Conservation (phyloP, 345 rosid genomes). For the Barbarea vulgaris region DNA sequence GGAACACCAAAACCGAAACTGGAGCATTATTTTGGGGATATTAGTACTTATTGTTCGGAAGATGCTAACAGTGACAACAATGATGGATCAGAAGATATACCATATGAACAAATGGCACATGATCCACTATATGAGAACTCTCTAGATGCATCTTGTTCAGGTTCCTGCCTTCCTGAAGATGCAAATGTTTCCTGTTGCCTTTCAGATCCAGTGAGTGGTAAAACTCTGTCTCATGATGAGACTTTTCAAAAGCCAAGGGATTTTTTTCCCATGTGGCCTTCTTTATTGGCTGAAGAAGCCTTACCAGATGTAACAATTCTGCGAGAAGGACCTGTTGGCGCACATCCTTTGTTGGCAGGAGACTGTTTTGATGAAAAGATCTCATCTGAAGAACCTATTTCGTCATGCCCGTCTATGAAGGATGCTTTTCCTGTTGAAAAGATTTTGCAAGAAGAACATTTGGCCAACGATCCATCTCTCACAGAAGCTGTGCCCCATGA, state of each 20-base stretch:
- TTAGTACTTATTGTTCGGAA: constrained; percentile 40
- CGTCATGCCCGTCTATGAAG: background rate
- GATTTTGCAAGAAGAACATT: constrained; percentile 24
- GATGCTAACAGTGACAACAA: constrained; percentile 39
- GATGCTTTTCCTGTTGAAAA: constrained; percentile 30
- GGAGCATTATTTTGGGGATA: constrained; percentile 41
- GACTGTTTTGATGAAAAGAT: constrained; percentile 26
- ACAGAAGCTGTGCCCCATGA: constrained; percentile 28
- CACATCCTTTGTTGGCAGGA: constrained; percentile 23
- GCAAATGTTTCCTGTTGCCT: constrained; percentile 13
- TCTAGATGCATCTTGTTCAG: constrained; percentile 28
- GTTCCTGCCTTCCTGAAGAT: constrained; percentile 26
- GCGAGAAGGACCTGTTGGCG: constrained; percentile 22
- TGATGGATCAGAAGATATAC: constrained; percentile 36
- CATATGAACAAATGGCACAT: constrained; percentile 27
- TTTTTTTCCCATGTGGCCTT: constrained; percentile 8
- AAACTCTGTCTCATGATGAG: constrained; percentile 21
- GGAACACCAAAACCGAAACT: constrained; percentile 31
- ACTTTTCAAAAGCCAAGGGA: constrained; percentile 18
- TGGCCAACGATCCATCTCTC: constrained; percentile 7
- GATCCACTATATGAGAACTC: constrained; percentile 19
- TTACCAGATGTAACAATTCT: background rate
- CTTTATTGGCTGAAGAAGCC: constrained; percentile 19
- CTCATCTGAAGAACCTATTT: constrained; percentile 23
- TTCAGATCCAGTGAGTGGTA: constrained; percentile 26